A percentile compares a stretch with the other conserved stretches of the same genome.
phyloP scores from a whole-genome alignment of 2,329 filamentous ascomycete species.

The Blastomyces percursus region DNA sequence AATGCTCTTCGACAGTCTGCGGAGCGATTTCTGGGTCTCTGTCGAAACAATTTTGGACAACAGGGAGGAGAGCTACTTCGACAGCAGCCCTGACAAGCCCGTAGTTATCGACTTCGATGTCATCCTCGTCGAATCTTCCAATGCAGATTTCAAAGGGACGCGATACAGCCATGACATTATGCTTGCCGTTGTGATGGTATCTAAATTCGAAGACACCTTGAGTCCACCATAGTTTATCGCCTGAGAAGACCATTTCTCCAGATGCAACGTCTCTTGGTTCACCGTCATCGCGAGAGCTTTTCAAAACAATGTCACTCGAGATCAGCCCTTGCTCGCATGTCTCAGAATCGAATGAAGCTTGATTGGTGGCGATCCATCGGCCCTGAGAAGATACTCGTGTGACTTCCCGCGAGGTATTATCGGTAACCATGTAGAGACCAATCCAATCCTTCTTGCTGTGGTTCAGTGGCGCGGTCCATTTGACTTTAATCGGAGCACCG shows the following conservation, averaged over 20 bases:
- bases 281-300: slow-evolving; percentile 35
- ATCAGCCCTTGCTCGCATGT: slow-evolving; percentile 68
- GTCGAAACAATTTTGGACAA: slow-evolving; percentile 88
- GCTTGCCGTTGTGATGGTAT: slow-evolving; percentile 86
- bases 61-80: slow-evolving; percentile 64
- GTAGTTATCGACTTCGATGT: slow-evolving; percentile 48
- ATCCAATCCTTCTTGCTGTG: slow-evolving; percentile 93
- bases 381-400: slow-evolving; percentile 79
- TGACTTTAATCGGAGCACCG: slow-evolving; percentile 77
- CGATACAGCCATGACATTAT: slow-evolving; percentile 89
- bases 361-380: slow-evolving; percentile 75
- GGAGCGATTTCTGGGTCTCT: slow-evolving; percentile 85
- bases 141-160: slow-evolving; percentile 87
- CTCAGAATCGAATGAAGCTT: slow-evolving; percentile 62
- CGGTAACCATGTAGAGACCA: slow-evolving; percentile 88
- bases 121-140: slow-evolving; percentile 65
- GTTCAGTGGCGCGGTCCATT: slow-evolving; percentile 77
- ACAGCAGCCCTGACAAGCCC: slow-evolving; percentile 52
- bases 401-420: slow-evolving; percentile 75
- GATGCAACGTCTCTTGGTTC: slow-evolving; percentile 50
- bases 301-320: slow-evolving; percentile 51
- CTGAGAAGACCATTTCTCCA: slow-evolving; percentile 77
- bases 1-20: slow-evolving; percentile 63
- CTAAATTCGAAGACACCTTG: slow-evolving; percentile 94
- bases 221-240: slow-evolving; percentile 96